These are phyloP conservation scores for Hypoxylon fuscum DNA, from an alignment of 495 filamentous ascomycete species.

Conservation along the genomic window DNA sequence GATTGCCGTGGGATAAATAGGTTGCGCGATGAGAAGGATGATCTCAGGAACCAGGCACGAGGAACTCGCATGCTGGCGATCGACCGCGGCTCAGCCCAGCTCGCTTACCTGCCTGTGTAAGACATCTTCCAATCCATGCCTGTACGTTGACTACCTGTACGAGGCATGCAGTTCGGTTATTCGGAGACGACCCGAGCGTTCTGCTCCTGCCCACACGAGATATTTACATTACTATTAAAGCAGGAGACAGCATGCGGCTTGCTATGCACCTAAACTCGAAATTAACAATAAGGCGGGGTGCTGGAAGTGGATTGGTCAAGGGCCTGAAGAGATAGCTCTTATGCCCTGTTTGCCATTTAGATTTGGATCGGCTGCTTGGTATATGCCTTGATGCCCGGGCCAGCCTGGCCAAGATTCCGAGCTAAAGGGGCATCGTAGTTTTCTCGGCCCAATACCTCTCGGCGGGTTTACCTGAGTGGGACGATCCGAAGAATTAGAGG, in stretches of 20 bases:
- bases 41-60: conserved; percentile 22
- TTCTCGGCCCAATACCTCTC: conserved; percentile 1
- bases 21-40: conserved; percentile 7
- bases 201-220: conserved; percentile 1
- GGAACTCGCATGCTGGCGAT: conserved; percentile 17
- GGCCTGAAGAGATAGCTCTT: conserved; percentile 11
- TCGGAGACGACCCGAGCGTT: conserved; percentile 21
- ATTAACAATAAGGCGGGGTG: conserved; percentile 6
- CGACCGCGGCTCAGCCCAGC: conserved; percentile 15
- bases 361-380: conserved; percentile 34
- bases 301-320: conserved; percentile 9
- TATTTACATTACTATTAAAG: background rate
- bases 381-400: conserved; percentile 10
- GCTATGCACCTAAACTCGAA: too few relatives aligned
- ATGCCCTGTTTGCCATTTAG: conserved; percentile 7
- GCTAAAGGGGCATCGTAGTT: background rate
- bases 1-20: conserved; percentile 30
- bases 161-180: conserved; percentile 24
- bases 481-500: background rate
- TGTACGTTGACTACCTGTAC: conserved; percentile 9
- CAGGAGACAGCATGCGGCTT: background rate
- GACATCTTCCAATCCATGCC: background rate
- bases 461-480: background rate
- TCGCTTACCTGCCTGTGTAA: conserved; percentile 3
- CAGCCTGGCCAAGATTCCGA: conserved; percentile 2